These are phyloP conservation scores for Clonostachys solani DNA, from an alignment of 2,329 filamentous ascomycete genomes.

Conservation along the genomic window DNA sequence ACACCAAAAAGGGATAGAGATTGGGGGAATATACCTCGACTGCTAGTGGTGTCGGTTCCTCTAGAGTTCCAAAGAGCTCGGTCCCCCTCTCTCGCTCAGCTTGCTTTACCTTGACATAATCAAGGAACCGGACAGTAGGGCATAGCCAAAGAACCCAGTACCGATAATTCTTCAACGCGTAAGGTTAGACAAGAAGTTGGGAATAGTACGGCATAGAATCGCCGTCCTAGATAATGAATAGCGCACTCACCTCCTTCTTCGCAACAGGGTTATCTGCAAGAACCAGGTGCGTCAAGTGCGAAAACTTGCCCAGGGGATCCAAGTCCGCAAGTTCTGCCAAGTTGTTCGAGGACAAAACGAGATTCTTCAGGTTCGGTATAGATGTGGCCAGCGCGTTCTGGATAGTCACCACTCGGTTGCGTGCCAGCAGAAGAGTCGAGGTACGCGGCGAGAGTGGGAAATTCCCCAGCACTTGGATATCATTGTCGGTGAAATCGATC, in stretches of 20 bases:
- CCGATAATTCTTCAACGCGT: constrained; percentile 69
- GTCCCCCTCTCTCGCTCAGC: constrained; percentile 71
- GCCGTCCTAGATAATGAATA: background rate
- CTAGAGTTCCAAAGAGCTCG: constrained; percentile 77
- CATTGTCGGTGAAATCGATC: constrained; percentile 98
- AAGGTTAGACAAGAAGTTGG: background rate
- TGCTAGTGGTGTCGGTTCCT: constrained; percentile 77
- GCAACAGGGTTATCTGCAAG: constrained; percentile 85
- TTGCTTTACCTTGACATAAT: constrained; percentile 88
- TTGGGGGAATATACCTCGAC: constrained; percentile 47
- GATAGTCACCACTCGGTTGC: constrained; percentile 82
- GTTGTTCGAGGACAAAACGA: constrained; percentile 82
- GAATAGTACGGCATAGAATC: background rate
- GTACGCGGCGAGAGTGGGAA: constrained; percentile 89
- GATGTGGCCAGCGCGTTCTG: constrained; percentile 70
- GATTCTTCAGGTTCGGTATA: constrained; percentile 75
- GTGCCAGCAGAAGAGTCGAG: constrained; percentile 80
- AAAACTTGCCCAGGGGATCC: constrained; percentile 69
- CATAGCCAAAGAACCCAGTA: constrained; percentile 88
- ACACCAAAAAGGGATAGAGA: background rate
- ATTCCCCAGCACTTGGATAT: constrained; percentile 84
- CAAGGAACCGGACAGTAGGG: constrained; percentile 81
- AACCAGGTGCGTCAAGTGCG: constrained; percentile 72
- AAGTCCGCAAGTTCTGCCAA: constrained; percentile 81
- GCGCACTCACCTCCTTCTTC: constrained; percentile 74